These are phyloP conservation scores for Zarea fungicola DNA, from an alignment of 2,329 filamentous ascomycete genomes.

Conservation along the genomic window DNA sequence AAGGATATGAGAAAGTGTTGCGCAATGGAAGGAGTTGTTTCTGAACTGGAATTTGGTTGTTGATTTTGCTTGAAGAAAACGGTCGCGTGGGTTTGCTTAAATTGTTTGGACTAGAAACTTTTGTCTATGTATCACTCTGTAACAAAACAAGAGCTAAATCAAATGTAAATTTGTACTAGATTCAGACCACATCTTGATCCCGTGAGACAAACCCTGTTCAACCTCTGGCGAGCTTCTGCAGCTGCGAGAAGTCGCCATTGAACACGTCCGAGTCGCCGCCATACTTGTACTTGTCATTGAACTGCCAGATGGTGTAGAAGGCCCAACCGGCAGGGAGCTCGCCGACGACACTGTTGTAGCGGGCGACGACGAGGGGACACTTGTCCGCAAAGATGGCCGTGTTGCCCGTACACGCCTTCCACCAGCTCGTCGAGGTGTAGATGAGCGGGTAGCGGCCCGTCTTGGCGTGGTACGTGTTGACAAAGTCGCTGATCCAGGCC, in stretches of 20 bases:
- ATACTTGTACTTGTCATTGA: conserved; percentile 40
- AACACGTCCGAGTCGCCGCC: conserved; percentile 50
- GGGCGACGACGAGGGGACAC: conserved; percentile 42
- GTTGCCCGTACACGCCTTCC: conserved; percentile 46
- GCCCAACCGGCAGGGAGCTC: conserved; percentile 46
- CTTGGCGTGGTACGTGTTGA: conserved; percentile 39
- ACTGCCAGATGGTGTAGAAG: conserved; percentile 52
- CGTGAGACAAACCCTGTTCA: too few relatives aligned
- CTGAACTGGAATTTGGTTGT: too few relatives aligned
- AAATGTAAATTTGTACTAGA: too few relatives aligned
- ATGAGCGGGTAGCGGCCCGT: conserved; percentile 46
- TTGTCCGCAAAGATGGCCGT: conserved; percentile 39
- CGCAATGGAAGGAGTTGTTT: too few relatives aligned
- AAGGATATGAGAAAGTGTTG: too few relatives aligned
- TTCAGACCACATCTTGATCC: too few relatives aligned
- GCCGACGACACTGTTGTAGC: conserved; percentile 35
- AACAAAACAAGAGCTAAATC: too few relatives aligned
- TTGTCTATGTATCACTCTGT: too few relatives aligned
- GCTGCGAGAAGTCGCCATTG: conserved; percentile 34
- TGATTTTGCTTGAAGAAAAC: too few relatives aligned
- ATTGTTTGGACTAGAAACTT: too few relatives aligned
- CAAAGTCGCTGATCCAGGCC: conserved; percentile 47
- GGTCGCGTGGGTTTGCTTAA: too few relatives aligned
- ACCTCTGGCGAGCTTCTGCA: not conserved
- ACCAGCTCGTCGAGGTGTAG: conserved; percentile 48